Evolutionary conservation across 192 early-diverging fungal genomes (phyloP), one percentile per base, ranked within the genome.

Genomic region (Kappamyces sp.): DNA sequence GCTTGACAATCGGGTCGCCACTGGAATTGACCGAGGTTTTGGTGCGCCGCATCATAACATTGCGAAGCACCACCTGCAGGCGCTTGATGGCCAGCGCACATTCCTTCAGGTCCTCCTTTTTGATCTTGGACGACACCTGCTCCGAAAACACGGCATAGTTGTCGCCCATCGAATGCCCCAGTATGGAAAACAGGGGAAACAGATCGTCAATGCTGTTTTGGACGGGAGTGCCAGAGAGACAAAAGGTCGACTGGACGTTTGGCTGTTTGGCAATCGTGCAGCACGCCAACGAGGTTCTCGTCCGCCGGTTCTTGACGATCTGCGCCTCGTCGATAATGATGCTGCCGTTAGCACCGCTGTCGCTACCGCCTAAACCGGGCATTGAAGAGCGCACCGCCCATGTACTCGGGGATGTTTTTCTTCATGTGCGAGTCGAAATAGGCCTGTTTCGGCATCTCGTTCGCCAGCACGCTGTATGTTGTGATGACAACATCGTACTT

Each of bases 251-350:
- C 23, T 23, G 23, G 0, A 23, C 23, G 92, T 93, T 33, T 95
- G 64, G 9, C 86, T 88, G 92, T 92, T 95, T 12, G 90, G 73
- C 8, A 86, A 67, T 35, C 72, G 66, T 10, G 86, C 85, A 5
- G 67, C 70, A 10, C 94, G 58, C 5, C 80, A 75, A 58, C 78
- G 81, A n/a, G 86, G 84, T 0, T 87, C 90, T 49, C 36, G 87
- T 92, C 47, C 73, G 73, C 7, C 84, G 68, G 61, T 88, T 86
- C 57, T 94, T 94, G 58, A 96, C 93, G n/a, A 83, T 77, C 68
- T 96, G 93, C 0, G 93, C 93, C 66, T 96, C 93, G 57, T 96
- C 93, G 23, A 23, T 23, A 23, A 23, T 23, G 23, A 23, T 23
- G 23, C 23, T 23, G 23, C 23, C 23, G 23, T 23, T 23, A 23